Evolutionary conservation across 305 asterid species (phyloP).

Genomic region (Euphrasia arctica): DNA sequence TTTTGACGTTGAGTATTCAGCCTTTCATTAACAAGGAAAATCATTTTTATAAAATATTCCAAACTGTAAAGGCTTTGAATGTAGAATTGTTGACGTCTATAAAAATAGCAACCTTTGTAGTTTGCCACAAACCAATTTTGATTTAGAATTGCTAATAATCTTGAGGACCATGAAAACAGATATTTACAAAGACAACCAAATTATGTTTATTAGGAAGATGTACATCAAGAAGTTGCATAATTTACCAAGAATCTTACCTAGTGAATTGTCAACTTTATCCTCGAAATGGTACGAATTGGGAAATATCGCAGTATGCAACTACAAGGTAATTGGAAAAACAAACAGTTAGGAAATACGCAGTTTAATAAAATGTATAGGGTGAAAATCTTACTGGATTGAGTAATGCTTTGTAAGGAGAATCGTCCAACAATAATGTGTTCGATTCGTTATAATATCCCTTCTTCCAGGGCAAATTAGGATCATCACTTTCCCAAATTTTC

Average conservation of each 20-base stretch:
- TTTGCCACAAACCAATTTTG: conserved; percentile 1
- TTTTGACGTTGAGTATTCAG: neutral
- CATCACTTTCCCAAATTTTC: conserved; percentile 58
- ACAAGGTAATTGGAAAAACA: conserved; percentile 16
- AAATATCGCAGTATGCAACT: conserved; percentile 47
- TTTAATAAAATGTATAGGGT: conserved; percentile 24
- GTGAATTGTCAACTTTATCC: conserved; percentile 45
- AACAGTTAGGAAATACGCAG: conserved; percentile 8
- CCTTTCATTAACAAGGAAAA: conserved; percentile 19
- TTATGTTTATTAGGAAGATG: neutral
- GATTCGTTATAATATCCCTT: conserved; percentile 70
- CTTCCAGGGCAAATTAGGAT: conserved; percentile 58
- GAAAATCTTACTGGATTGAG: conserved; percentile 67
- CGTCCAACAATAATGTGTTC: conserved; percentile 82
- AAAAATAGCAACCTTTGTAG: neutral
- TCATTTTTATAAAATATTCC: neutral
- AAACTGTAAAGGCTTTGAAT: neutral
- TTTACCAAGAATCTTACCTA: conserved; percentile 34
- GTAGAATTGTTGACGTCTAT: no score
- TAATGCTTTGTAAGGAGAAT: conserved; percentile 95
- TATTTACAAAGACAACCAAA: neutral
- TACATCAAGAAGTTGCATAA: neutral
- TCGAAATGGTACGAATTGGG: conserved; percentile 38
- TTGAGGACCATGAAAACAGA: neutral
- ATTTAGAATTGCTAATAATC: neutral